Evolutionary conservation across 2,329 filamentous ascomycete species (phyloP).

Genomic region (Bipolaris sorokiniana): DNA sequence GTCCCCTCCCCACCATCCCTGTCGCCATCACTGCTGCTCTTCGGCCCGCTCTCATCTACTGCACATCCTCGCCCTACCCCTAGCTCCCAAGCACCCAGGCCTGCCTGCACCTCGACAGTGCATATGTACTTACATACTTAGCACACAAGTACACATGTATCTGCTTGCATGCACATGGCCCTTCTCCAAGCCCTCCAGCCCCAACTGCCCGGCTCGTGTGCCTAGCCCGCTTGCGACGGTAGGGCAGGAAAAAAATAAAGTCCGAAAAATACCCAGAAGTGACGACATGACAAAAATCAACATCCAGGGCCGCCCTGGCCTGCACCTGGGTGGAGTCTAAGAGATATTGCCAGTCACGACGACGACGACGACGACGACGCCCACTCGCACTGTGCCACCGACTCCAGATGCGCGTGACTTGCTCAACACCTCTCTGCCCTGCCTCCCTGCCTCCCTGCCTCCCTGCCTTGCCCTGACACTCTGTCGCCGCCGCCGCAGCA

Average conservation of each 20-base stretch:
- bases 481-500: neutral
- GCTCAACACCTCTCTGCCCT: neutral
- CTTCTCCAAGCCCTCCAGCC: neutral
- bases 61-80: neutral
- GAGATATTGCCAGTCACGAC: neutral
- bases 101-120: neutral
- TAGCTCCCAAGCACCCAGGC: neutral
- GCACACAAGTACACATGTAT: neutral
- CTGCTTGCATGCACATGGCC: neutral
- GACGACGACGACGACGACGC: neutral
- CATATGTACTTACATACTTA: no score
- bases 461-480: neutral
- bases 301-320: neutral
- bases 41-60: slow-evolving; percentile 3
- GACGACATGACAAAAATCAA: neutral
- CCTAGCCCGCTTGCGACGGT: neutral
- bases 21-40: neutral
- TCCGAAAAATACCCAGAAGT: neutral
- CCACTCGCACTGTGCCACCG: neutral
- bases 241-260: neutral
- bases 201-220: slow-evolving; percentile 1
- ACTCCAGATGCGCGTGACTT: neutral
- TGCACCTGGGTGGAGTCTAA: neutral
- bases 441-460: no score
- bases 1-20: slow-evolving; percentile 2